A percentile compares a stretch with the other conserved stretches of the same genome.
Evolutionary conservation across 1,139 yeast species (phyloP).

Genomic region (Sugiyamaella sp.): DNA sequence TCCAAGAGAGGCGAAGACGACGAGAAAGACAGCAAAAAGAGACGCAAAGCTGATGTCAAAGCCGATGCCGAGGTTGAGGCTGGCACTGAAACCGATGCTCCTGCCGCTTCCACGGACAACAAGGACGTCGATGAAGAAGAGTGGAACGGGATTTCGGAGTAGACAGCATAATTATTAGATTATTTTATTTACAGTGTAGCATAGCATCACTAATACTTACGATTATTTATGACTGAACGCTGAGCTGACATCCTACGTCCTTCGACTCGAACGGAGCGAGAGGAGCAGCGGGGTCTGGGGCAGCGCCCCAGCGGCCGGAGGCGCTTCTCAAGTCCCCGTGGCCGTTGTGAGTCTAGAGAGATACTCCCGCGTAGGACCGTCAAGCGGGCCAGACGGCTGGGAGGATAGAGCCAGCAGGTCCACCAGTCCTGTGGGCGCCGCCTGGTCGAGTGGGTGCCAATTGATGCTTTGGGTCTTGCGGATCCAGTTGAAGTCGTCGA

Average conservation of each 20-base stretch:
- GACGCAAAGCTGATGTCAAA: slow-evolving; percentile 30
- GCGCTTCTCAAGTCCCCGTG: no score
- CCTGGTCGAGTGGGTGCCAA: slow-evolving; percentile 28
- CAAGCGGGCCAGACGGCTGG: background rate
- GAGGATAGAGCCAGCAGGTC: slow-evolving; percentile 10
- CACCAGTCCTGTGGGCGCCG: background rate
- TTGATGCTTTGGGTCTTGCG: slow-evolving; percentile 30
- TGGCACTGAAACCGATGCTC: no score
- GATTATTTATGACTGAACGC: slow-evolving; percentile 17
- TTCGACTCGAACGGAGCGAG: background rate
- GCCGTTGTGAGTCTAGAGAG: no score
- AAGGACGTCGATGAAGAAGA: slow-evolving; percentile 30
- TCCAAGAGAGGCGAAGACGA: slow-evolving; percentile 25
- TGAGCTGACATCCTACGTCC: no score
- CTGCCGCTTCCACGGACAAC: slow-evolving; percentile 21
- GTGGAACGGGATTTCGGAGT: slow-evolving; percentile 30
- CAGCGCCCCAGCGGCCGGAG: slow-evolving; percentile 1
- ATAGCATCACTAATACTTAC: slow-evolving; percentile 12
- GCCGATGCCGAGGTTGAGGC: slow-evolving; percentile 29
- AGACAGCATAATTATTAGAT: background rate
- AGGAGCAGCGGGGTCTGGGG: slow-evolving; percentile 2
- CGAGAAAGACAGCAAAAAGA: slow-evolving; percentile 21
- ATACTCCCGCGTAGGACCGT: background rate
- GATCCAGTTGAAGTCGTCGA: slow-evolving; percentile 41
- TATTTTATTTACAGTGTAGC: background rate